Percentiles rank a stretch among this genome's conserved stretches.
Conservation (phyloP, 176 grass and related monocot species). For the Saccharum spontaneum region DNA sequence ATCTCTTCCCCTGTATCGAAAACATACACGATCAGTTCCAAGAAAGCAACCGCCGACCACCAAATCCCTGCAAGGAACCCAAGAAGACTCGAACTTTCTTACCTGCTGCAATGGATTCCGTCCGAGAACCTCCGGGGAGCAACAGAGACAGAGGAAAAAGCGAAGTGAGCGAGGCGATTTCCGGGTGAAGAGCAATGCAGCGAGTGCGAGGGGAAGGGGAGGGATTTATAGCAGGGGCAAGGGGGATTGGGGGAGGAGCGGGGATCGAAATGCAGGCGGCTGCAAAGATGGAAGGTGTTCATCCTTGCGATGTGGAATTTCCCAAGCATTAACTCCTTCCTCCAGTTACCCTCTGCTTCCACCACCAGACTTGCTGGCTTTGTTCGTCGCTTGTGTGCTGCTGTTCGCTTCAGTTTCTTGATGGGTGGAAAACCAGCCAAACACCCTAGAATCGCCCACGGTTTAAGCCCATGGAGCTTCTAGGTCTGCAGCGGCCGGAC, state of each 20-base stretch:
- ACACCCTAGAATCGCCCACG: background rate
- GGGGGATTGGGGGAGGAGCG: background rate
- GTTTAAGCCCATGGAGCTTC: background rate
- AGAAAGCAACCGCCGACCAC: background rate
- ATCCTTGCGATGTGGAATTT: background rate
- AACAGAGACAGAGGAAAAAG: background rate
- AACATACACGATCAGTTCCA: background rate
- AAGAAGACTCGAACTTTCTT: background rate
- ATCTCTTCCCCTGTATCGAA: background rate
- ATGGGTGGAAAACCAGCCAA: background rate
- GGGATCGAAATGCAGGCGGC: background rate
- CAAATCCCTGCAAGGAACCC: background rate
- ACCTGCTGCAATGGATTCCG: background rate
- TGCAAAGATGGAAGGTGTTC: background rate
- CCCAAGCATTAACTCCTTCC: background rate
- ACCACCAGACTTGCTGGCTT: background rate
- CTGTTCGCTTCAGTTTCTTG: background rate
- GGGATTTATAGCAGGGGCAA: background rate
- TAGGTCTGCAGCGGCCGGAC: background rate
- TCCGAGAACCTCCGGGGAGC: background rate
- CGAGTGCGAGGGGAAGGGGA: too few relatives aligned
- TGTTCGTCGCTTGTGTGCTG: background rate
- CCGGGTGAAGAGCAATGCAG: background rate
- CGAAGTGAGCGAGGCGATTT: background rate
- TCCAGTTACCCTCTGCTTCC: background rate